Percentiles rank a stretch among this genome's conserved stretches.
phyloP scores from a whole-genome alignment of 192 early-diverging fungal species.

The Mortierella hygrophila region DNA sequence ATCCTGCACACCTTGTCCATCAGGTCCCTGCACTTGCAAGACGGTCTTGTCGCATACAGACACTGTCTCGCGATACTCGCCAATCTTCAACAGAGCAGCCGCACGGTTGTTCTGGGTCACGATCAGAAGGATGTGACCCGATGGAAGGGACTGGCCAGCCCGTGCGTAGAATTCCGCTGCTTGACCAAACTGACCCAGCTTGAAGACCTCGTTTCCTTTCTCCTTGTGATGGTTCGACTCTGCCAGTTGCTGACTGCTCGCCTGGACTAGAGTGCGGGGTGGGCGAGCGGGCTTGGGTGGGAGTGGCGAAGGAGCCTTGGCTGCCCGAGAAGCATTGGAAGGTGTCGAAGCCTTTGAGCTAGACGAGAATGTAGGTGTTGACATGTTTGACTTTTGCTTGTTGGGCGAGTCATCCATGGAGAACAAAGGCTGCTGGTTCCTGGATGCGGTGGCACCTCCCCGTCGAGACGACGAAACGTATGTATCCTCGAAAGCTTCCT shows the following conservation, averaged over 20 bases:
- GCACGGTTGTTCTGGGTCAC: constrained; percentile 90
- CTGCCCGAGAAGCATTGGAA: background rate
- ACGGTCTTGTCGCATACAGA: constrained; percentile 74
- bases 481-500: constrained; percentile 40
- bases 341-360: constrained; percentile 7
- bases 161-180: constrained; percentile 79
- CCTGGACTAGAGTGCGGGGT: constrained; percentile 58
- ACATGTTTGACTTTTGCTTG: background rate
- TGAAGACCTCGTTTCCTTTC: constrained; percentile 86
- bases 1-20: constrained; percentile 31
- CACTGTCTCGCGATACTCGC: constrained; percentile 79
- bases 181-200: constrained; percentile 90
- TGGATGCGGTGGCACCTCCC: constrained; percentile 9
- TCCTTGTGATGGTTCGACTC: constrained; percentile 63
- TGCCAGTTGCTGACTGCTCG: constrained; percentile 52
- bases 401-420: constrained; percentile 17
- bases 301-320: constrained; percentile 30
- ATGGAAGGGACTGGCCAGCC: constrained; percentile 63
- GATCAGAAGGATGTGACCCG: constrained; percentile 71
- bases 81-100: constrained; percentile 82
- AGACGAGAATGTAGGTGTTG: background rate
- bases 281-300: constrained; percentile 42
- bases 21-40: constrained; percentile 51
- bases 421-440: constrained; percentile 13
- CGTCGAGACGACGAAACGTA: constrained; percentile 59